phyloP scores from a whole-genome alignment of 129 eudicot genomes.

The Centella asiatica region DNA sequence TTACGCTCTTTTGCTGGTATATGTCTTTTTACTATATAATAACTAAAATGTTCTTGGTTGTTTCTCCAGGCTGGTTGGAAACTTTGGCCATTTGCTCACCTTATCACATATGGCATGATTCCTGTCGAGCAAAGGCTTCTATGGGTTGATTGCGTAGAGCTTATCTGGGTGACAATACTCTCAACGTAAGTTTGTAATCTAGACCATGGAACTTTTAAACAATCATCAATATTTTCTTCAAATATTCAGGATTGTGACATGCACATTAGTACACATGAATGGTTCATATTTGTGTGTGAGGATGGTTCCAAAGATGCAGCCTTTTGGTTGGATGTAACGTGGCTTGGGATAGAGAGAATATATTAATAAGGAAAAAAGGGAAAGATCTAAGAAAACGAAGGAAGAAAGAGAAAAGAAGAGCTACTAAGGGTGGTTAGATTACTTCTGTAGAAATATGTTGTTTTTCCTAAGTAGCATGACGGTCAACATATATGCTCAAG shows the following conservation, averaged over 20 bases:
- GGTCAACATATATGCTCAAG: not conserved
- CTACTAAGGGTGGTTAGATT: not conserved
- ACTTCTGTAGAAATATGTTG: not conserved
- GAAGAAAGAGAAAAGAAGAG: too few species aligned
- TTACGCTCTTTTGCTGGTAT: not conserved
- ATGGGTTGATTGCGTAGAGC: conserved; percentile 98
- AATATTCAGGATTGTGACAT: not conserved
- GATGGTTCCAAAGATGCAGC: not conserved
- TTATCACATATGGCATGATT: conserved; percentile 81
- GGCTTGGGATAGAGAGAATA: too few species aligned
- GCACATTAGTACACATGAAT: not conserved
- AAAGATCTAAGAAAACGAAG: too few species aligned
- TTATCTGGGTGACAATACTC: conserved; percentile 92
- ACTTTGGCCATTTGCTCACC: conserved; percentile 97
- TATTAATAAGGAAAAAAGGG: too few species aligned
- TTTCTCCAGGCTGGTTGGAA: conserved; percentile 94
- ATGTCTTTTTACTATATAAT: not conserved
- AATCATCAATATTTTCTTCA: not conserved
- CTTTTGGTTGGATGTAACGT: not conserved
- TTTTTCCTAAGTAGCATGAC: not conserved
- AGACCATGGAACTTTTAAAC: not conserved
- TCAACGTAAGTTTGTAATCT: conserved; percentile 55
- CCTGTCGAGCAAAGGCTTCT: conserved; percentile 97
- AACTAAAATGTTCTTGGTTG: conserved; percentile 1
- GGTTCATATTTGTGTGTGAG: too few species aligned